These are phyloP conservation scores for Macrotyloma uniflorum DNA, from an alignment of 306 rosid species.

Conservation along the genomic window DNA sequence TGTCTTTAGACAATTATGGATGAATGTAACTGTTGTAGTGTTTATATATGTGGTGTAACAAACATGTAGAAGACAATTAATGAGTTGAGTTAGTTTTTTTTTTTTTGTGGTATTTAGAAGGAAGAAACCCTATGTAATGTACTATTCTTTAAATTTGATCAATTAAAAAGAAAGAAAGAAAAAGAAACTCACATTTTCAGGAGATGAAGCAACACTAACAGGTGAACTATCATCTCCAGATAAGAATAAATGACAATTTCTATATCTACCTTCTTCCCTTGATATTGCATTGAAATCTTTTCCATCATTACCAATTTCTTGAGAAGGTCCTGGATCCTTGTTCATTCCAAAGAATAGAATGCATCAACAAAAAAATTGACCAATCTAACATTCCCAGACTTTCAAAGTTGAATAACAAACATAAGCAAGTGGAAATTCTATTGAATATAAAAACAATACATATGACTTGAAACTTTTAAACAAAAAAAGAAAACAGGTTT, in stretches of 20 bases:
- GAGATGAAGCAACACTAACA: conserved; percentile 55
- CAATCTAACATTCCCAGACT: conserved; percentile 17
- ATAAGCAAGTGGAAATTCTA: neutral
- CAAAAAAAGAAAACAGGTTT: neutral
- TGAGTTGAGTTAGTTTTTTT: neutral
- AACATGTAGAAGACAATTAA: neutral
- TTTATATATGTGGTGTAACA: neutral
- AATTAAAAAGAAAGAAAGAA: neutral
- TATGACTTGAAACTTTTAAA: neutral
- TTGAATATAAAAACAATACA: neutral
- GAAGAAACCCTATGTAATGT: neutral
- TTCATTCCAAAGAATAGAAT: conserved; percentile 33
- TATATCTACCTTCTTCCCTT: conserved; percentile 59
- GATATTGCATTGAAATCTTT: conserved; percentile 45
- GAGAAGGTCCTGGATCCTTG: conserved; percentile 50
- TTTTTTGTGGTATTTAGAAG: neutral
- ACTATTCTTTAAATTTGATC: neutral
- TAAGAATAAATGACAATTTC: conserved; percentile 61
- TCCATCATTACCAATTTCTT: conserved; percentile 28
- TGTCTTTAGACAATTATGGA: neutral
- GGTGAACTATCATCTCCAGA: conserved; percentile 69
- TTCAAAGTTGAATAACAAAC: neutral
- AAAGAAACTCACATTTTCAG: conserved; percentile 65
- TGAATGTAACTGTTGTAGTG: neutral
- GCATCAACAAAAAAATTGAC: conserved; percentile 36